Conservation (phyloP, 371 early-diverging fungal genomes). For the Mucor indicus region DNA sequence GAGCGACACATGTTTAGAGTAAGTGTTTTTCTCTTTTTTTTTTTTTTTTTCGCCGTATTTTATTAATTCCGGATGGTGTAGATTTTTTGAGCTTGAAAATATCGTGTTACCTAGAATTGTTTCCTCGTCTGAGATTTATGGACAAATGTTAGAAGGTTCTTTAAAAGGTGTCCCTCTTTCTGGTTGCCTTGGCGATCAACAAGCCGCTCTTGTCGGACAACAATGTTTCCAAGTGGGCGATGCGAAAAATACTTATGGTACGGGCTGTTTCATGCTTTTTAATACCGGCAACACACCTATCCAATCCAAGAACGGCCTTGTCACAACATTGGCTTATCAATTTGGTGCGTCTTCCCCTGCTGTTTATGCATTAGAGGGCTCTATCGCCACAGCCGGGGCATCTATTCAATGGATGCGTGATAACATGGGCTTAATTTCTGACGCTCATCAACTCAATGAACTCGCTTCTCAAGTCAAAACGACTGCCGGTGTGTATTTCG, state of each 20-base stretch:
- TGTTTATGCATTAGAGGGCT: constrained; percentile 93
- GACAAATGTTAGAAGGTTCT: constrained; percentile 57
- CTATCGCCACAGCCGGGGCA: constrained; percentile 91
- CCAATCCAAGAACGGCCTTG: constrained; percentile 77
- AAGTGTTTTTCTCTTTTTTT: constrained; percentile 12
- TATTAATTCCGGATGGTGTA: constrained; percentile 60
- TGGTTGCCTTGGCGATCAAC: constrained; percentile 95
- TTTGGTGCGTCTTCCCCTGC: constrained; percentile 66
- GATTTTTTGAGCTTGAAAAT: constrained; percentile 36
- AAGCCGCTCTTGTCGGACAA: constrained; percentile 95
- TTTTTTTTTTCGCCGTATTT: background rate
- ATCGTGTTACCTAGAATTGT: constrained; percentile 72
- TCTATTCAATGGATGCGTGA: constrained; percentile 93
- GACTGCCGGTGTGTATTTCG: constrained; percentile 93
- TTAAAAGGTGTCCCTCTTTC: constrained; percentile 71
- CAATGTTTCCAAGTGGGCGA: constrained; percentile 69
- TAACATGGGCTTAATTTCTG: constrained; percentile 74
- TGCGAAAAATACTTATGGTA: constrained; percentile 95
- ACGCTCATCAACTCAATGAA: constrained; percentile 67
- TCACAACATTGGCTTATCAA: constrained; percentile 93
- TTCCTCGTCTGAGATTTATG: constrained; percentile 86
- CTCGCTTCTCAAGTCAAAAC: constrained; percentile 56
- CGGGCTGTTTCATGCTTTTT: constrained; percentile 95
- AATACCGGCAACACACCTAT: constrained; percentile 84
- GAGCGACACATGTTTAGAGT: constrained; percentile 74